Conservation (phyloP, 2,329 filamentous ascomycete species). For the Paecilomyces niveus region DNA sequence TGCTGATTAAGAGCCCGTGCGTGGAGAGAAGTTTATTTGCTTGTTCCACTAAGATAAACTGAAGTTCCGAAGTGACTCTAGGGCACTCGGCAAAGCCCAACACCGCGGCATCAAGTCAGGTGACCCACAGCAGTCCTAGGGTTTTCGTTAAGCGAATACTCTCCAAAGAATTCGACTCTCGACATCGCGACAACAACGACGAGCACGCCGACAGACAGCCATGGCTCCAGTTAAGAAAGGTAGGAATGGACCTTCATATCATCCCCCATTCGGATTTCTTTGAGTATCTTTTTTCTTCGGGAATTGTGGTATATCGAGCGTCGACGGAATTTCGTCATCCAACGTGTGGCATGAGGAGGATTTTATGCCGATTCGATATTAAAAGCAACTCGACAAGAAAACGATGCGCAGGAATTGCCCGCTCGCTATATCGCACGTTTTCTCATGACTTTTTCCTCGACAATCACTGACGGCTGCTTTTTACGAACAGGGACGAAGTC, state of each 20-base stretch:
- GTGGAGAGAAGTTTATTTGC: background rate
- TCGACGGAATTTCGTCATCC: background rate
- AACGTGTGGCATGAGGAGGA: background rate
- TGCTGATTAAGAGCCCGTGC: background rate
- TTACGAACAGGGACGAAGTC: constrained; percentile 48
- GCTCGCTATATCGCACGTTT: constrained; percentile 1
- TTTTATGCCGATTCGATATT: background rate
- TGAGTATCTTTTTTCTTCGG: background rate
- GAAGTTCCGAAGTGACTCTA: background rate
- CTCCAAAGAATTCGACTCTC: constrained; percentile 31
- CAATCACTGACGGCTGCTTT: background rate
- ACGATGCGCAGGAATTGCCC: constrained; percentile 8
- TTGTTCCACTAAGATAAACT: background rate
- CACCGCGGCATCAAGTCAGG: constrained; percentile 18
- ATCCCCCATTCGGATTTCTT: background rate
- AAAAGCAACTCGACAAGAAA: constrained; percentile 16
- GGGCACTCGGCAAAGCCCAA: background rate
- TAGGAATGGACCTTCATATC: constrained; percentile 17
- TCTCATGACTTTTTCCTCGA: background rate
- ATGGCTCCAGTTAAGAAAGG: constrained; percentile 45
- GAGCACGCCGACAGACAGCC: constrained; percentile 38
- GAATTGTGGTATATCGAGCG: background rate
- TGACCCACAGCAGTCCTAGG: constrained; percentile 31
- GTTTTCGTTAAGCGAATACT: constrained; percentile 36
- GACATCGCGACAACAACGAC: constrained; percentile 39